Percentiles rank a stretch among this genome's conserved stretches.
Conservation (phyloP, 805 yeast genomes). For the Zygosaccharomyces rouxii region DNA sequence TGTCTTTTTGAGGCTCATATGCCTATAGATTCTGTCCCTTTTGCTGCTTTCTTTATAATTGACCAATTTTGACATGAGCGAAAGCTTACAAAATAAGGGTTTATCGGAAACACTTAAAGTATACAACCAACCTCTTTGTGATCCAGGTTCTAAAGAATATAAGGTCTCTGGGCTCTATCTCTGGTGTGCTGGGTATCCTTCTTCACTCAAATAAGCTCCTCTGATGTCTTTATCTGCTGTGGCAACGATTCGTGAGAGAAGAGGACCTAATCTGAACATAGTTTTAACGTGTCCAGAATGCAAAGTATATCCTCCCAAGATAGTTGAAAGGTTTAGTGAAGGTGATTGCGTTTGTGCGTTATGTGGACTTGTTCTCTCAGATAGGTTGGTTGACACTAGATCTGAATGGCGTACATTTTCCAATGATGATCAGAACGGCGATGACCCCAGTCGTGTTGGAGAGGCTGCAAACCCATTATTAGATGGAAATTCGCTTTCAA, state of each 20-base stretch:
- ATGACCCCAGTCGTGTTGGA: slow-evolving; percentile 99
- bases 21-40: neutral
- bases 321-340: slow-evolving; percentile 90
- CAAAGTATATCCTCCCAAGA: slow-evolving; percentile 89
- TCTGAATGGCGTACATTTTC: slow-evolving; percentile 99
- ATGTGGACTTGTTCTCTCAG: slow-evolving; percentile 91
- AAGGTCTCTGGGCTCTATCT: neutral
- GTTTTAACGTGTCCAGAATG: slow-evolving; percentile 96
- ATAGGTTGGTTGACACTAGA: slow-evolving; percentile 87
- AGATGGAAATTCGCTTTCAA: slow-evolving; percentile 89
- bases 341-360: slow-evolving; percentile 97
- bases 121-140: too few species aligned
- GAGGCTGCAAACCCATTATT: slow-evolving; percentile 93
- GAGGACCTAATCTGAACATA: slow-evolving; percentile 81
- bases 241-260: slow-evolving; percentile 19
- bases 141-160: neutral
- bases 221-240: slow-evolving; percentile 17
- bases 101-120: too few species aligned
- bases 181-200: neutral
- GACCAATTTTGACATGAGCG: neutral
- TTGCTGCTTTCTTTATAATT: neutral
- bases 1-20: neutral
- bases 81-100: neutral
- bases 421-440: slow-evolving; percentile 96
- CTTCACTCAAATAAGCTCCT: neutral